A percentile compares a stretch with the other conserved stretches of the same genome.
phyloP scores from a whole-genome alignment of 805 yeast genomes.

The Lachancea cidri region DNA sequence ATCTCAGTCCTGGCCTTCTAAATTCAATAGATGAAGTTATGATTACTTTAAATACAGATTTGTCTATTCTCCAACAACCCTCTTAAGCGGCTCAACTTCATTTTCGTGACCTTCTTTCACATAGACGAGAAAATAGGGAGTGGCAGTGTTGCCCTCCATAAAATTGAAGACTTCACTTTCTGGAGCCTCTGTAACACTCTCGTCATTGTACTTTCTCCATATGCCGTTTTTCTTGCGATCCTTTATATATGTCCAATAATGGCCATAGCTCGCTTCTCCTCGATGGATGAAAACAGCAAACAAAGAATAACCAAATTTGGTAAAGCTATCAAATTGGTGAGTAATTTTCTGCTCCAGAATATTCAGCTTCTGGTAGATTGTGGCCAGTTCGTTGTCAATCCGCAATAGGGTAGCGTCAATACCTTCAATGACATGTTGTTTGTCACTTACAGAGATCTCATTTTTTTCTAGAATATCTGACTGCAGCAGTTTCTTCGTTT shows the following conservation, averaged over 20 bases:
- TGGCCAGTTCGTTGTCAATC: slow-evolving; percentile 43
- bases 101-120: slow-evolving; percentile 57
- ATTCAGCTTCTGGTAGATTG: slow-evolving; percentile 39
- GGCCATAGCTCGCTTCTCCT: slow-evolving; percentile 95
- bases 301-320: slow-evolving; percentile 66
- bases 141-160: slow-evolving; percentile 69
- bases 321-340: slow-evolving; percentile 57
- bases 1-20: too few relatives aligned
- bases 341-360: slow-evolving; percentile 46
- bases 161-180: slow-evolving; percentile 63
- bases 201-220: slow-evolving; percentile 92
- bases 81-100: slow-evolving; percentile 60
- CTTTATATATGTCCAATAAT: slow-evolving; percentile 91
- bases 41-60: not conserved
- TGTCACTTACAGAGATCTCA: slow-evolving; percentile 34
- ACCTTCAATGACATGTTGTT: slow-evolving; percentile 13
- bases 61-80: slow-evolving; percentile 32
- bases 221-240: slow-evolving; percentile 57
- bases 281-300: slow-evolving; percentile 93
- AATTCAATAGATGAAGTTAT: too few relatives aligned
- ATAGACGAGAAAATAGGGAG: slow-evolving; percentile 89
- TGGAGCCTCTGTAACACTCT: slow-evolving; percentile 77
- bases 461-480: slow-evolving; percentile 40
- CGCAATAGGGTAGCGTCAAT: slow-evolving; percentile 43
- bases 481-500: slow-evolving; percentile 54